These are phyloP conservation scores for Salix arbutifolia DNA, from an alignment of 345 rosid species.

Conservation along the genomic window DNA sequence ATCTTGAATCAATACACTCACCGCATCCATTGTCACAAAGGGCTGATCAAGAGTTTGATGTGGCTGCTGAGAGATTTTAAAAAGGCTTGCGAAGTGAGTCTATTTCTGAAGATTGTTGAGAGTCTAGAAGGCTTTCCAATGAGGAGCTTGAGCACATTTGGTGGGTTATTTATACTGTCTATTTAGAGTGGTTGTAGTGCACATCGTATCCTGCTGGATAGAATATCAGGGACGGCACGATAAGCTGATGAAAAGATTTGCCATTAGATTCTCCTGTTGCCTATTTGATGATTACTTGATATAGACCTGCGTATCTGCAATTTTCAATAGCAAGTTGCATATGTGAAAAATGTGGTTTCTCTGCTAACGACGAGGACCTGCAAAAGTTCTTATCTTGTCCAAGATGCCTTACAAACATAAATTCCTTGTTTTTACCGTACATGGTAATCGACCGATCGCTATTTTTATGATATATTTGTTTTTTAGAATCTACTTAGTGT, in stretches of 20 bases:
- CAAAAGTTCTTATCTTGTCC: neutral
- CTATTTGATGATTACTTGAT: neutral
- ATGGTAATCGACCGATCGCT: neutral
- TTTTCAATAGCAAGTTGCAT: neutral
- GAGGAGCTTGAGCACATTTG: constrained; percentile 6
- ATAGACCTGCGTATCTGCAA: neutral
- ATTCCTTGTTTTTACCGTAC: neutral
- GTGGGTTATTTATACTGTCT: constrained; percentile 26
- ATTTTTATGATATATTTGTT: neutral
- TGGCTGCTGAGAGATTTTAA: neutral
- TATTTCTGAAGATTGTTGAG: neutral
- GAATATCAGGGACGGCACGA: neutral
- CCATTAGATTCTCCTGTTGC: neutral
- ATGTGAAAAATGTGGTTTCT: neutral
- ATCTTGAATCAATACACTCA: constrained; percentile 11
- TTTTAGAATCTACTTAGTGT: too few species aligned
- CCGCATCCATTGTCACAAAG: constrained; percentile 12
- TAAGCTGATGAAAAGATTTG: neutral
- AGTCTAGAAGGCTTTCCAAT: neutral
- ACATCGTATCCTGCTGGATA: neutral
- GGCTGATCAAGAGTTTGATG: neutral
- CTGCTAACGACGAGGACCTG: neutral
- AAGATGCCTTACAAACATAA: neutral
- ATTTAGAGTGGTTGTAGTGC: neutral
- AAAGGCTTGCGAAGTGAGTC: neutral